Evolutionary conservation across 257 asterid genomes (phyloP).

Genomic region (Solanum ossicruentum): DNA sequence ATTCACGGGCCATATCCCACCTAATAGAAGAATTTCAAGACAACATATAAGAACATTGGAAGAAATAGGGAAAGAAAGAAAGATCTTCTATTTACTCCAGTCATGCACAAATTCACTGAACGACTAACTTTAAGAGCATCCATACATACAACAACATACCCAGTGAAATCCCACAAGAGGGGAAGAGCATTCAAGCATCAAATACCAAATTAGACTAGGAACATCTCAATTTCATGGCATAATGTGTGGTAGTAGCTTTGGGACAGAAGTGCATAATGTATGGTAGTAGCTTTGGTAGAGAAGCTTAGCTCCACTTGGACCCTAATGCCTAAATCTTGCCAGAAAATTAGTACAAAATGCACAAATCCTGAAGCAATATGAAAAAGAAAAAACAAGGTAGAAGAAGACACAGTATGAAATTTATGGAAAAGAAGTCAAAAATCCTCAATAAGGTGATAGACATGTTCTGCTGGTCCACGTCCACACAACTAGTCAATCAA

Average conservation of each 20-base stretch:
- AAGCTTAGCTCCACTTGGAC: not conserved
- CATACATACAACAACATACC: not conserved
- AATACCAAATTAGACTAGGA: not conserved
- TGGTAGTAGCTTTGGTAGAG: not conserved
- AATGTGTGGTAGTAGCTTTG: not conserved
- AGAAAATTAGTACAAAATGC: not conserved
- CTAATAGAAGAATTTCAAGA: conserved; percentile 30
- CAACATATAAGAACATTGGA: not conserved
- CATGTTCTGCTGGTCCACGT: not conserved
- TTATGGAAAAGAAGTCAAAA: not conserved
- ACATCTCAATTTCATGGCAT: not conserved
- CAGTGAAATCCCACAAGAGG: not conserved
- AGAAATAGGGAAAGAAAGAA: not conserved
- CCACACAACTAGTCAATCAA: not conserved
- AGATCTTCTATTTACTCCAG: not conserved
- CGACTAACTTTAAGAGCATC: not conserved
- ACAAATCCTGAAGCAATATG: not conserved
- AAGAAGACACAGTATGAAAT: not conserved
- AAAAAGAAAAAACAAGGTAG: not conserved
- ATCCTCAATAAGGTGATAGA: not conserved
- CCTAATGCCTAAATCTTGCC: not conserved
- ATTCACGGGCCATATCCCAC: conserved; percentile 54
- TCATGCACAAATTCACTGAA: not conserved
- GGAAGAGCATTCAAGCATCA: not conserved
- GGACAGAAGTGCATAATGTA: not conserved